Conservation (phyloP, 495 filamentous ascomycete species). For the Annulohypoxylon stygium region DNA sequence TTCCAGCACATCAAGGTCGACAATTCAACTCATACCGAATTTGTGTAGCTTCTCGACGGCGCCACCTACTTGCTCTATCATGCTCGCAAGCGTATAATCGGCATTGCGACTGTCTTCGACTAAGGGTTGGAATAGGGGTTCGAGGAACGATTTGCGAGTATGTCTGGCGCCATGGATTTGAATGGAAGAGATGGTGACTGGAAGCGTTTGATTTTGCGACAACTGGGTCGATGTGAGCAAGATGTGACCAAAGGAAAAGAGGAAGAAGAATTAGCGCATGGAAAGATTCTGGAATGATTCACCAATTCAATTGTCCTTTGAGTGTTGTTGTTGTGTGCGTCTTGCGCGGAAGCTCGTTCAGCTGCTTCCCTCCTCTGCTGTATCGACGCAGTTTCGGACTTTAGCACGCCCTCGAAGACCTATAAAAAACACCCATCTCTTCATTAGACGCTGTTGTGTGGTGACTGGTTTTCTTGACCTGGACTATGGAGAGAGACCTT, state of each 20-base stretch:
- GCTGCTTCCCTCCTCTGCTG: conserved; percentile 35
- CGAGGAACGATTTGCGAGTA: conserved; percentile 83
- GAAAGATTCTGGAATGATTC: not conserved
- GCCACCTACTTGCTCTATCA: conserved; percentile 74
- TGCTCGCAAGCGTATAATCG: conserved; percentile 81
- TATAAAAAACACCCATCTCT: conserved; percentile 7
- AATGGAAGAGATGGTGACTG: conserved; percentile 82
- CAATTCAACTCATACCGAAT: conserved; percentile 71
- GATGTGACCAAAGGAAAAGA: not conserved
- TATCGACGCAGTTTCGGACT: conserved; percentile 43
- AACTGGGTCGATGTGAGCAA: conserved; percentile 56
- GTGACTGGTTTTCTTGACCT: not conserved
- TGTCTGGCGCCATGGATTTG: conserved; percentile 81
- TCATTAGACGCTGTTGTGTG: conserved; percentile 23
- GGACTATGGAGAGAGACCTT: conserved; percentile 12
- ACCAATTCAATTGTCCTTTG: conserved; percentile 49
- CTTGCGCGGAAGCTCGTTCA: conserved; percentile 37
- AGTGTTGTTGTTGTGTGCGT: conserved; percentile 45
- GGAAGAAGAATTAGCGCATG: not conserved
- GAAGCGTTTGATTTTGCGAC: conserved; percentile 79
- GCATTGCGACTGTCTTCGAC: conserved; percentile 74
- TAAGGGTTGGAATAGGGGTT: conserved; percentile 81
- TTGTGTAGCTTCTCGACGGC: conserved; percentile 79
- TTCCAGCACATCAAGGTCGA: conserved; percentile 6
- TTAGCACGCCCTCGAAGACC: conserved; percentile 50